Percentiles rank a stretch among this genome's conserved stretches.
phyloP scores from a whole-genome alignment of 164 flowering plant species.

The Chimonanthus praecox region DNA sequence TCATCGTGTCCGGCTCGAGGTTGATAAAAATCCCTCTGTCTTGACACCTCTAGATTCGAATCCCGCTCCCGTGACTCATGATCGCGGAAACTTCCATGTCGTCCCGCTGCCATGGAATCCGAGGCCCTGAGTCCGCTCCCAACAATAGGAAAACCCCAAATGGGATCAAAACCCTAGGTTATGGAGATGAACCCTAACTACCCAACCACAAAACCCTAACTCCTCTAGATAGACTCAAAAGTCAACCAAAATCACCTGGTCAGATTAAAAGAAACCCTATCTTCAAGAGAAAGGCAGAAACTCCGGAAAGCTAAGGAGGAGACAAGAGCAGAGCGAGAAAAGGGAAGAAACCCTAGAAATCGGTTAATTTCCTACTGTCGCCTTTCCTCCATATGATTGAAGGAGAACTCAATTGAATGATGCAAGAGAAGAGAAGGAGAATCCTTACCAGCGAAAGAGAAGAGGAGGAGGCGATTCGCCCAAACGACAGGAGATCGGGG shows the following conservation, averaged over 20 bases:
- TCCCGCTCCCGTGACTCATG: conserved; percentile 47
- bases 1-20: conserved; percentile 35
- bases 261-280: background rate
- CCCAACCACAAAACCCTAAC: background rate
- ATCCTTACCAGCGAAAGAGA: background rate
- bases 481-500: background rate
- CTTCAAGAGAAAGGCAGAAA: background rate
- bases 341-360: background rate
- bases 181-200: background rate
- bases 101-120: conserved; percentile 72
- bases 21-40: conserved; percentile 30
- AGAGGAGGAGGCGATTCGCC: background rate
- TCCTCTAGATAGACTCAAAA: background rate
- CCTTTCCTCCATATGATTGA: no score
- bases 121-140: background rate
- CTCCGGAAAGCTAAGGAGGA: background rate
- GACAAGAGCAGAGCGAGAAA: background rate
- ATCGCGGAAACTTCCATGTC: conserved; percentile 54
- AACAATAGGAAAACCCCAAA: background rate
- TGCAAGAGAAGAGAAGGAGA: background rate
- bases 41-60: conserved; percentile 31
- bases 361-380: background rate
- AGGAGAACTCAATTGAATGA: background rate
- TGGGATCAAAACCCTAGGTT: background rate
- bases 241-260: background rate